phyloP scores from a whole-genome alignment of 2,329 filamentous ascomycete species.

The Aotearoamyces nothofagi region DNA sequence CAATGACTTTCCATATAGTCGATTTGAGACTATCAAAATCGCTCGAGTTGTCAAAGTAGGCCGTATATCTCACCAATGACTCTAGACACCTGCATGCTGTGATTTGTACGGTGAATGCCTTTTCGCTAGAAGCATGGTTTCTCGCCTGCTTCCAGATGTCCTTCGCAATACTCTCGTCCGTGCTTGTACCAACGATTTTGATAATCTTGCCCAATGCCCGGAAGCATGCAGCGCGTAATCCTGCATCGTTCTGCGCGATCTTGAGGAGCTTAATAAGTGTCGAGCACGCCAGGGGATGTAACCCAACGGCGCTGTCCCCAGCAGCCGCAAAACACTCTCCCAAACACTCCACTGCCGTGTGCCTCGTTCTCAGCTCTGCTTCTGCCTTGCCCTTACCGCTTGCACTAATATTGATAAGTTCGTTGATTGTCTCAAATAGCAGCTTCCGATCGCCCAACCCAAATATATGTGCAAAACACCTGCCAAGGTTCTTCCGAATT shows the following conservation, averaged over 20 bases:
- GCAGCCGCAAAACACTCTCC: constrained; percentile 85
- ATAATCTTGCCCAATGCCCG: constrained; percentile 61
- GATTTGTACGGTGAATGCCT: constrained; percentile 65
- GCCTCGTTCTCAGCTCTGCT: constrained; percentile 62
- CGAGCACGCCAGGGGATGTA: constrained; percentile 61
- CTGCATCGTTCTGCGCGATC: constrained; percentile 62
- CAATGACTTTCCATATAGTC: constrained; percentile 73
- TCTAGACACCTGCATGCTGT: constrained; percentile 69
- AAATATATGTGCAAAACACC: constrained; percentile 72
- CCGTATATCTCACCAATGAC: constrained; percentile 53
- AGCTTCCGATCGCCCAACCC: constrained; percentile 77
- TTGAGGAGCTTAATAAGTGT: constrained; percentile 70
- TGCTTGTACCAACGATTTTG: constrained; percentile 56
- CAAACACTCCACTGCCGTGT: constrained; percentile 75
- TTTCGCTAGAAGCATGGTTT: constrained; percentile 62
- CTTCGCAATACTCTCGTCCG: constrained; percentile 74
- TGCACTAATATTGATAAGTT: constrained; percentile 59
- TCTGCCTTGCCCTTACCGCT: constrained; percentile 62
- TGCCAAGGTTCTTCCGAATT: constrained; percentile 76
- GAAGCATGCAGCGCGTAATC: constrained; percentile 66
- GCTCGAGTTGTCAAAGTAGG: constrained; percentile 72
- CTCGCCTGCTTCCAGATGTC: constrained; percentile 90
- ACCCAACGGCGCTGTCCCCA: constrained; percentile 78
- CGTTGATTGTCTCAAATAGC: constrained; percentile 88
- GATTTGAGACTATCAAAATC: constrained; percentile 85